Evolutionary conservation across 148 eudicot species (phyloP), one percentile per base, ranked within the genome.

Genomic region (Silene latifolia): DNA sequence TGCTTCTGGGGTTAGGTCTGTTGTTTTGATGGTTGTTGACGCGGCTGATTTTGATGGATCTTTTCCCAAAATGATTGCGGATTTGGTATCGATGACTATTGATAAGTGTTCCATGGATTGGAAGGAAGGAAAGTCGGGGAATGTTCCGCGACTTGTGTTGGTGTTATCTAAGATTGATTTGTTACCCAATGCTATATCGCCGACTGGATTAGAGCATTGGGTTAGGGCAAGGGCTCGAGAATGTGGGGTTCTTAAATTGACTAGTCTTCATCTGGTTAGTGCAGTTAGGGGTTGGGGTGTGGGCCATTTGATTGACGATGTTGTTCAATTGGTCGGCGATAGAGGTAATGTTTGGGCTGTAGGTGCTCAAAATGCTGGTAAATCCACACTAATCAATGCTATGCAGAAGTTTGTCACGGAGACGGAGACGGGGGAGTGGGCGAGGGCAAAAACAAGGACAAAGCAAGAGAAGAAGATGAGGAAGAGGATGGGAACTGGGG

Each of bases 281-380:
- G 90, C 98, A 12, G 39, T 90, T 75, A 89, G 80, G 57, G 88
- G 86, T 76, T 96, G 98, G 99, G 99, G 99, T 51, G 78, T 96
- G 53, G 86, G 82, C 85, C 86, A 88, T 85, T 87, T 96, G 79
- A 82, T 86, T 32, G 97, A 96, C 74, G 99, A 92, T 82, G 90
- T 92, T 71, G 81, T 88, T 27, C 78, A 79, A n/a, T 85, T 90
- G 87, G 94, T 89, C 0, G 99, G 99, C 47, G 77, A 85, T 1
- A 87, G 99, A 83, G 99, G 99, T 74, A 83, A 85, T 80, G 98
- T 96, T 60, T 96, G 99, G 99, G 94, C 92, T 6, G 80, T 96
- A 27, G 99, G 99, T 77, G 98, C 99, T 48, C 99, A 96, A 67
- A 96, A 96, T 86, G 91, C 93, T 4, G 99, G 99, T 57, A 95